Percentiles rank a stretch among this genome's conserved stretches.
phyloP scores from a whole-genome alignment of 140 eudicot genomes.

The Anethum foeniculum region DNA sequence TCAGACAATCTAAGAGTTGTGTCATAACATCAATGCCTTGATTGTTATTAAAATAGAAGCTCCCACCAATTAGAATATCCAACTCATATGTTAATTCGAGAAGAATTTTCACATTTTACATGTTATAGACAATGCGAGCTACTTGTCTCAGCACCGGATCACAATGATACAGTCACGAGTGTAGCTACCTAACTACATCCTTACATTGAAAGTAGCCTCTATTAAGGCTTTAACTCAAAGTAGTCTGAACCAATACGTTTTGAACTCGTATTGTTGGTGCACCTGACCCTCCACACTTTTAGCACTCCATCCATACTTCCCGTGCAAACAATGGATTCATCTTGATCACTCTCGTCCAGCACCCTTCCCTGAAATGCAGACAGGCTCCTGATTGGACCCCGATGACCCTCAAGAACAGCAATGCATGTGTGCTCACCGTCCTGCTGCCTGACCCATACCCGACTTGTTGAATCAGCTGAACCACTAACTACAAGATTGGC shows the following conservation, averaged over 20 bases:
- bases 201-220: background rate
- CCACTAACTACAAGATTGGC: conserved; percentile 33
- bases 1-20: no score
- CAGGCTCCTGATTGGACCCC: conserved; percentile 35
- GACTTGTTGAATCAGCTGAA: conserved; percentile 37
- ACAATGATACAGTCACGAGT: background rate
- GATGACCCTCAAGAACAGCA: conserved; percentile 36
- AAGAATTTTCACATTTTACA: background rate
- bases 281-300: conserved; percentile 35
- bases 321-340: conserved; percentile 38
- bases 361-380: conserved; percentile 15
- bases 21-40: no score
- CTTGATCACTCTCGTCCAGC: conserved; percentile 19
- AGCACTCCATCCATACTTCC: conserved; percentile 50
- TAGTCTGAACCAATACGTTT: conserved; percentile 19
- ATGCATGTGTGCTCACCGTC: conserved; percentile 33
- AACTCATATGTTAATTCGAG: background rate
- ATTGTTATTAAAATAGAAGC: no score
- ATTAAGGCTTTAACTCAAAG: background rate
- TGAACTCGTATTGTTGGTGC: background rate
- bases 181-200: background rate
- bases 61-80: no score
- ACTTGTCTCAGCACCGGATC: background rate
- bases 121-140: background rate
- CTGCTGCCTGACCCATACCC: conserved; percentile 36